Evolutionary conservation across 495 filamentous ascomycete species (phyloP), one percentile per base, ranked within the genome.

Genomic region (Evernia prunastri): DNA sequence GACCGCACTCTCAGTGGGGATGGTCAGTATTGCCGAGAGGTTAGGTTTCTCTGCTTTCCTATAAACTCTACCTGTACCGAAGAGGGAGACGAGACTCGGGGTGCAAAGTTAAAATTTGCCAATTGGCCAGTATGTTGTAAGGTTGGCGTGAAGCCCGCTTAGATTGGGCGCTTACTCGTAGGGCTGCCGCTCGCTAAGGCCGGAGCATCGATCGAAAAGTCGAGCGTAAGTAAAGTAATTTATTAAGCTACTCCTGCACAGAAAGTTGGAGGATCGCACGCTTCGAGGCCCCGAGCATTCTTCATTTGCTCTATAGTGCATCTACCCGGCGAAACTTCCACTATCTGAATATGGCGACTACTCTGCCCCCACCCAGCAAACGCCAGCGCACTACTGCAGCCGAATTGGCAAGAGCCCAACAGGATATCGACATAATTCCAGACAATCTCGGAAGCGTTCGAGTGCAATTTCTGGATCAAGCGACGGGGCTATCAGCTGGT

Each of bases 341-440:
- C 4, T 18, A 39, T 10, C 18, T 36, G 11, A 64, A 74, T 45
- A 98, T 99, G 95, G 86, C 95, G 43, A 99, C 94, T 5, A 76
- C 94, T 23, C 73, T 87, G 37, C 95, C 95, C 20, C 95, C 92
- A 27, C 95, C 94, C 47, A 91, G 87, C 59, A 99, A 97, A 77
- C 86, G 92, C 56, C 90, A 96, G 69, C 88, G 87, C 75, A 84
- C 85, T 45, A 92, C 87, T 53, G 82, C 82, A 57, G 81, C 87
- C 27, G 89, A 93, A 66, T 86, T 85, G 72, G 82, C 88, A 20
- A 76, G 81, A 63, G 79, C 85, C 54, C 91, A 96, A 67, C 87
- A 95, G 74, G 86, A 92, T 74, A 82, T 93, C 63, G 75, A 88
- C 10, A 79, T 83, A 36, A 82, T 88, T 61, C 87, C 89, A 4